phyloP scores from a whole-genome alignment of 495 filamentous ascomycete species.

The Neurospora sp. region DNA sequence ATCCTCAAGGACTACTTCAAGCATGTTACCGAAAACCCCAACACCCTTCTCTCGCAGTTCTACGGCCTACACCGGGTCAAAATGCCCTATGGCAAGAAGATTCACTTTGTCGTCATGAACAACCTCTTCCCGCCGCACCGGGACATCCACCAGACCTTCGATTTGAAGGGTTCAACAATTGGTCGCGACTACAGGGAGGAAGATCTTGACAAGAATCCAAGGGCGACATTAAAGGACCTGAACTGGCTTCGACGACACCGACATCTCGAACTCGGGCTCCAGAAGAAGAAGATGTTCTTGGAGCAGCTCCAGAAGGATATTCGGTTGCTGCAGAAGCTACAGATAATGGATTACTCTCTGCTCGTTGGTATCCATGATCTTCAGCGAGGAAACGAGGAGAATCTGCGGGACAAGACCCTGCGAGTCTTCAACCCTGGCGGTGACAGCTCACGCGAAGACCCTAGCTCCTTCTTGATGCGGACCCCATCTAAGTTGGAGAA shows the following conservation, averaged over 20 bases:
- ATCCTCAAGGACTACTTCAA: slow-evolving; percentile 90
- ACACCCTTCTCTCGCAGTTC: slow-evolving; percentile 95
- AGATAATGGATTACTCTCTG: slow-evolving; percentile 99
- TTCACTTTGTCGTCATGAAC: slow-evolving; percentile 99
- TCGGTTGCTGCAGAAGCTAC: slow-evolving; percentile 67
- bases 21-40: slow-evolving; percentile 86
- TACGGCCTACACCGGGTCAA: slow-evolving; percentile 97
- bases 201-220: slow-evolving; percentile 75
- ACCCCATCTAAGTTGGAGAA: slow-evolving; percentile 94
- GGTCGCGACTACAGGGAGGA: slow-evolving; percentile 87
- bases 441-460: slow-evolving; percentile 45
- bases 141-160: slow-evolving; percentile 95
- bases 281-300: slow-evolving; percentile 77
- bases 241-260: slow-evolving; percentile 89
- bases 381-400: slow-evolving; percentile 84
- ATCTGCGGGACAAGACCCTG: slow-evolving; percentile 87
- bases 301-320: slow-evolving; percentile 86
- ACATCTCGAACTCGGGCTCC: slow-evolving; percentile 75
- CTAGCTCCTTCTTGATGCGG: slow-evolving; percentile 59
- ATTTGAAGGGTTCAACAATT: slow-evolving; percentile 94
- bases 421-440: slow-evolving; percentile 92
- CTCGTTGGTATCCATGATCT: slow-evolving; percentile 91
- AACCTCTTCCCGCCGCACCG: slow-evolving; percentile 96
- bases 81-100: slow-evolving; percentile 95
- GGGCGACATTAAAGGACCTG: slow-evolving; percentile 90